These are phyloP conservation scores for Heimioporus sp. DNA, from an alignment of 768 basidiomycete species.

Conservation along the genomic window DNA sequence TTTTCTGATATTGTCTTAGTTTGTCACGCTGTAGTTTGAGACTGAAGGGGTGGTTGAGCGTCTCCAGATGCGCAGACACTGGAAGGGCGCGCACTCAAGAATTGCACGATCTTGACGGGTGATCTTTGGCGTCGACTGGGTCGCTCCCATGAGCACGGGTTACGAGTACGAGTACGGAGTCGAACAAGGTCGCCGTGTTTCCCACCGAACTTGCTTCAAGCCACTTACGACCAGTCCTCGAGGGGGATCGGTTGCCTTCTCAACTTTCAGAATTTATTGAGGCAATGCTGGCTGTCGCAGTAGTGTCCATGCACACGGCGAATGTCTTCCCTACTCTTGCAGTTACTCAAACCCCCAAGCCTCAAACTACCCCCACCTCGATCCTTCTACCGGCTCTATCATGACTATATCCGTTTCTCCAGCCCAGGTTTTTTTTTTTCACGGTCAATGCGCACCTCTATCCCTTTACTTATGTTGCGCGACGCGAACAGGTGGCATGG, in stretches of 20 bases:
- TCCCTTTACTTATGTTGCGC: slow-evolving; percentile 7
- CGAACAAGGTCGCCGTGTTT: slow-evolving; percentile 2
- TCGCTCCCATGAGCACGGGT: slow-evolving; percentile 54
- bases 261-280: slow-evolving; percentile 9
- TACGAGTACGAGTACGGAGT: not conserved
- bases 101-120: slow-evolving; percentile 93
- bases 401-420: slow-evolving; percentile 64
- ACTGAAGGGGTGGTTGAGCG: slow-evolving; percentile 41
- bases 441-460: not conserved
- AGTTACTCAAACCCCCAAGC: slow-evolving; percentile 18
- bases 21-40: slow-evolving; percentile 97
- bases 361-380: slow-evolving; percentile 9
- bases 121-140: slow-evolving; percentile 80
- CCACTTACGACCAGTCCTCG: slow-evolving; percentile 12
- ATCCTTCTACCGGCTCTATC: slow-evolving; percentile 41
- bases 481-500: slow-evolving; percentile 48
- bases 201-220: slow-evolving; percentile 12
- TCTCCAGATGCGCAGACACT: slow-evolving; percentile 16
- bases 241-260: slow-evolving; percentile 5
- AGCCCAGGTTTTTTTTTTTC: slow-evolving; percentile 43
- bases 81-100: slow-evolving; percentile 70
- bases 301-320: slow-evolving; percentile 22
- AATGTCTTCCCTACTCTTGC: slow-evolving; percentile 28
- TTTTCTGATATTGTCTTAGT: slow-evolving; percentile 92
- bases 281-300: slow-evolving; percentile 29